A percentile compares a stretch with the other conserved stretches of the same genome.
These are phyloP conservation scores for Tuber umbilicatum DNA, from an alignment of 495 filamentous ascomycete species.

Conservation along the genomic window DNA sequence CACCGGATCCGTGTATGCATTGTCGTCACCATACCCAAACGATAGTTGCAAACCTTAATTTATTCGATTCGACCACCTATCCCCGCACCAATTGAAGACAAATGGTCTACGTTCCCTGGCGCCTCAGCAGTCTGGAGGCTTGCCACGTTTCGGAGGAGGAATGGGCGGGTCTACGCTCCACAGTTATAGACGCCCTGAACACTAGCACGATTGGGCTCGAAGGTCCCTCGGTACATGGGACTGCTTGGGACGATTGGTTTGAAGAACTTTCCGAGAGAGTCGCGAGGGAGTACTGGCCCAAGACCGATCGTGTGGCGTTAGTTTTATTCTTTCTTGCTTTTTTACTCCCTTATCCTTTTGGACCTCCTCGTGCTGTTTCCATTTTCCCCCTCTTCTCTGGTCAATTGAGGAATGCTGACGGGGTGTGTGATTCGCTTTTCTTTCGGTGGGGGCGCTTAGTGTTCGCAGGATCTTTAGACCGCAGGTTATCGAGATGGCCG, in stretches of 20 bases:
- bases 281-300: conserved; percentile 26
- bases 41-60: background rate
- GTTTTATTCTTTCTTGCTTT: conserved; percentile 3
- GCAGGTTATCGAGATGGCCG: conserved; percentile 31
- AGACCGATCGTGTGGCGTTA: conserved; percentile 5
- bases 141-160: conserved; percentile 33
- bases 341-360: background rate
- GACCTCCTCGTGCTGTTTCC: background rate
- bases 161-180: conserved; percentile 28
- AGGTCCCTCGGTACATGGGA: conserved; percentile 24
- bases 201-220: conserved; percentile 22
- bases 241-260: conserved; percentile 31
- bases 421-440: background rate
- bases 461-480: conserved; percentile 27
- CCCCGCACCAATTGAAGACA: background rate
- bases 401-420: background rate
- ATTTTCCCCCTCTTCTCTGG: background rate
- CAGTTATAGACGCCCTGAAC: conserved; percentile 25
- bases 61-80: background rate
- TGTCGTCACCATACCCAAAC: background rate
- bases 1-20: background rate
- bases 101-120: conserved; percentile 24
- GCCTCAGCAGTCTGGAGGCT: conserved; percentile 23
- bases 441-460: conserved; percentile 8
- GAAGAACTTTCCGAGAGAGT: conserved; percentile 23